Conservation (phyloP, 768 basidiomycete genomes). For the Arthromyces matolae region DNA sequence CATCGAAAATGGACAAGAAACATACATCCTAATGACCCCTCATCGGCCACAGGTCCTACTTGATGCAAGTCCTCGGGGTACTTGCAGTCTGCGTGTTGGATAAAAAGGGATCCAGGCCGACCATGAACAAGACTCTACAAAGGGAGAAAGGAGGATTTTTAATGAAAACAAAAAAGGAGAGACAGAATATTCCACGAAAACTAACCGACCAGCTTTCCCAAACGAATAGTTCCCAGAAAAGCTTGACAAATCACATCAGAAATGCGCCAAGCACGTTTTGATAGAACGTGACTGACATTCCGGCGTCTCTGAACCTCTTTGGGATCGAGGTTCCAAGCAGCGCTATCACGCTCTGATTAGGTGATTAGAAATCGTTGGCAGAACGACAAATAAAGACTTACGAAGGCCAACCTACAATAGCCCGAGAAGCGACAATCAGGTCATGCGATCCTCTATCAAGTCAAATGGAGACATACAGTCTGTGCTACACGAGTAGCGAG, state of each 20-base stretch:
- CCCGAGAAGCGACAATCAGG: background rate
- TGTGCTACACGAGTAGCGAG: conserved; percentile 39
- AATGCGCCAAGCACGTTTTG: background rate
- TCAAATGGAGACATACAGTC: conserved; percentile 31
- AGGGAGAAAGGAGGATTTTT: background rate
- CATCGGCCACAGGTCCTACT: conserved; percentile 27
- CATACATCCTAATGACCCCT: conserved; percentile 42
- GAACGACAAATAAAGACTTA: conserved; percentile 26
- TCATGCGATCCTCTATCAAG: conserved; percentile 2
- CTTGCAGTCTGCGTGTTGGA: conserved; percentile 48
- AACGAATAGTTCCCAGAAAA: conserved; percentile 53
- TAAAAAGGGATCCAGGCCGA: conserved; percentile 42
- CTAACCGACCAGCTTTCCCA: conserved; percentile 49
- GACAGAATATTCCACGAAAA: conserved; percentile 2
- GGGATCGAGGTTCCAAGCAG: conserved; percentile 40
- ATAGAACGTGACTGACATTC: conserved; percentile 17
- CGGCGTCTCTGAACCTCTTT: conserved; percentile 47
- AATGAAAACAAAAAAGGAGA: background rate
- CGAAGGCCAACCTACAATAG: conserved; percentile 44
- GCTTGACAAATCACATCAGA: conserved; percentile 16
- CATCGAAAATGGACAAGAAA: conserved; percentile 2
- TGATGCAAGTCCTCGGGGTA: conserved; percentile 45
- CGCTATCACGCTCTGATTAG: conserved; percentile 46
- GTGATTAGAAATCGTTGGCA: background rate
- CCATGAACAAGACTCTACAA: conserved; percentile 45